Evolutionary conservation across 2,329 filamentous ascomycete genomes (phyloP).

Genomic region (Fusarium musae): DNA sequence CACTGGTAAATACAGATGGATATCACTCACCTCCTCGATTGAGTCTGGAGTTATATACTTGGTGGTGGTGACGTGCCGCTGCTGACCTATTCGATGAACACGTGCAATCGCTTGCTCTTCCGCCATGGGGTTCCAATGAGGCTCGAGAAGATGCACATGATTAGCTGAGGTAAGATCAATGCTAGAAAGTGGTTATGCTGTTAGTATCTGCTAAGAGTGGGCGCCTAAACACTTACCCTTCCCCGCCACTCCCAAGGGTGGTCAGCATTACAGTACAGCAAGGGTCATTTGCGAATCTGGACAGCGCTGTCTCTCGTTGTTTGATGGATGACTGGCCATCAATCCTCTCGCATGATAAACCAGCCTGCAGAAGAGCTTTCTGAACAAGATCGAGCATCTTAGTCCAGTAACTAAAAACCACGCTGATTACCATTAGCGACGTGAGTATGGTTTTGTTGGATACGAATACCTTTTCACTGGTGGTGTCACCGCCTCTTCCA

Average conservation of each 20-base stretch:
- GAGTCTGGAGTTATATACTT: neutral
- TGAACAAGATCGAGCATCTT: constrained; percentile 46
- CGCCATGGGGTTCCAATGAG: neutral
- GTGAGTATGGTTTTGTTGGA: fast-evolving
- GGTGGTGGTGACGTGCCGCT: fast-evolving
- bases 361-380: constrained; percentile 5
- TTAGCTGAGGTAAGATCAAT: neutral
- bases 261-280: constrained; percentile 46
- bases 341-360: constrained; percentile 38
- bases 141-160: neutral
- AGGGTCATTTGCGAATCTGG: constrained; percentile 22
- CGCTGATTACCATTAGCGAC: fast-evolving
- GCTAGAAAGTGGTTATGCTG: fast-evolving
- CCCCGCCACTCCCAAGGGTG: constrained; percentile 46
- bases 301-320: constrained; percentile 12
- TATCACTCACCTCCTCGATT: no score
- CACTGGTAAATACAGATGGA: no score
- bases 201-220: neutral
- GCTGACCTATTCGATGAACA: neutral
- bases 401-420: constrained; percentile 15
- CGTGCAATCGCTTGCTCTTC: constrained; percentile 6
- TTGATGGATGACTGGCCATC: constrained; percentile 39
- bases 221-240: constrained; percentile 28
- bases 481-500: fast-evolving
- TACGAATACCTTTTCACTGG: neutral